Evolutionary conservation across 768 basidiomycete species (phyloP), one percentile per base, ranked within the genome.

Genomic region (Hygrophorus pudorinus): DNA sequence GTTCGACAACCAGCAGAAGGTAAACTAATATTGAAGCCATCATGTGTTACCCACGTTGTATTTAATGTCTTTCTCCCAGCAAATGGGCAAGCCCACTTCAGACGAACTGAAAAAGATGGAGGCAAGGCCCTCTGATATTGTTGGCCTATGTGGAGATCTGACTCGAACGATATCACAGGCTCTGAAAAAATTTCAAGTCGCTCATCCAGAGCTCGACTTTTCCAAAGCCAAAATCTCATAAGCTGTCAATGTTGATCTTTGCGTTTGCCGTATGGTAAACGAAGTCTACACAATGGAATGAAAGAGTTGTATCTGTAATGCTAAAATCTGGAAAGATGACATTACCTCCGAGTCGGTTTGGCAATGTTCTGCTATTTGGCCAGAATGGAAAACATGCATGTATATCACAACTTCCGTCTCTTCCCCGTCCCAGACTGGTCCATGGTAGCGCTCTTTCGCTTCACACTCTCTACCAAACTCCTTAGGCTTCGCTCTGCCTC

Each of bases 1-100:
- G 83, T 86, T 83, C 50, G 84, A 86, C 55, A 84, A 85, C 50
- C 81, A 84, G 57, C 81, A 81, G 56, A 83, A 79, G 67, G 81
- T 79, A 56, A 41, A 56, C 34, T 6, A 33, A 14, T 28, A 10
- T 44, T 8, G 20, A 27, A 16, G 13, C 12, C 30, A 5, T 10
- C 28, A n/a, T 41, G 7, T 39, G 44, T 7, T 5, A 35, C 14
- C 10, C 38, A 37, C 7, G 29, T 16, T 33, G 30, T 30, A 48
- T 35, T 40, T 52, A 5, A 49, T 20, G 33, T 13, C 17, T 14
- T 41, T 49, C 29, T 44, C 39, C 49, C 44, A 93, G 87, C 85
- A 92, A 83, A 77, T 94, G 73, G 92, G 91, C 48, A 92, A 90
- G 58, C 93, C 93, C 4, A 94, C 92, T 1, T 93, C 90, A 0